Percentiles rank a stretch among this genome's conserved stretches.
These are phyloP conservation scores for Talaromyces sp. DNA, from an alignment of 2,329 filamentous ascomycete genomes.

Conservation along the genomic window DNA sequence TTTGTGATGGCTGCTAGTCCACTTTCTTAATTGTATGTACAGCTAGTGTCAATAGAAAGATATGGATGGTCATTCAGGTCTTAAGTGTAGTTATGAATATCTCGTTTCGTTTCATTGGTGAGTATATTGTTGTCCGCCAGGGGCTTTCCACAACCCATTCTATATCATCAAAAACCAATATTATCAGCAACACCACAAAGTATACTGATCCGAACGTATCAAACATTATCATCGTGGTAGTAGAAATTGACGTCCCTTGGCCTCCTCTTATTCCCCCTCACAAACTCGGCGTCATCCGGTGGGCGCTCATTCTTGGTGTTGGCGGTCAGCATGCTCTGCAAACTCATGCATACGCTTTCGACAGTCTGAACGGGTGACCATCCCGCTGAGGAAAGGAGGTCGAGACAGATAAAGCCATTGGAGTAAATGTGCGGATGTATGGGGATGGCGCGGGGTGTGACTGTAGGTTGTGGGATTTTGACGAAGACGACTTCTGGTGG, in stretches of 20 bases:
- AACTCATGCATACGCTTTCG: constrained; percentile 92
- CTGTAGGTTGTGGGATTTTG: constrained; percentile 46
- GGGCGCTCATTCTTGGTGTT: constrained; percentile 90
- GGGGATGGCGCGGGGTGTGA: constrained; percentile 62
- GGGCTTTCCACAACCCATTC: not conserved
- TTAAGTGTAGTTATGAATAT: not conserved
- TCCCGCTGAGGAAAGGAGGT: constrained; percentile 79
- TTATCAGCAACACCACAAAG: not conserved
- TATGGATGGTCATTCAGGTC: constrained; percentile 6
- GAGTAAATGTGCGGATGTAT: constrained; percentile 98
- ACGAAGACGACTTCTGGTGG: constrained; percentile 92
- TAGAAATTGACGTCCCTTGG: constrained; percentile 89
- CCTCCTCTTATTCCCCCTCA: constrained; percentile 70
- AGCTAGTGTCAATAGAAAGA: constrained; percentile 18
- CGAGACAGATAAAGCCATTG: constrained; percentile 97
- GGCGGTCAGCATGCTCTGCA: constrained; percentile 97
- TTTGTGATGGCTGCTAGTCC: constrained; percentile 20
- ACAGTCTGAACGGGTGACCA: constrained; percentile 98
- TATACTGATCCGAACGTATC: constrained; percentile 10
- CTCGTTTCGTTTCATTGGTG: not conserved
- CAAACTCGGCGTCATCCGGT: constrained; percentile 85
- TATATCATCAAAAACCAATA: not conserved
- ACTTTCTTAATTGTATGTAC: constrained; percentile 20
- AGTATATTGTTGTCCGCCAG: not conserved
- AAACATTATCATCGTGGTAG: constrained; percentile 86